phyloP scores from a whole-genome alignment of 495 filamentous ascomycete species.

The Hypoxylon fuscum region DNA sequence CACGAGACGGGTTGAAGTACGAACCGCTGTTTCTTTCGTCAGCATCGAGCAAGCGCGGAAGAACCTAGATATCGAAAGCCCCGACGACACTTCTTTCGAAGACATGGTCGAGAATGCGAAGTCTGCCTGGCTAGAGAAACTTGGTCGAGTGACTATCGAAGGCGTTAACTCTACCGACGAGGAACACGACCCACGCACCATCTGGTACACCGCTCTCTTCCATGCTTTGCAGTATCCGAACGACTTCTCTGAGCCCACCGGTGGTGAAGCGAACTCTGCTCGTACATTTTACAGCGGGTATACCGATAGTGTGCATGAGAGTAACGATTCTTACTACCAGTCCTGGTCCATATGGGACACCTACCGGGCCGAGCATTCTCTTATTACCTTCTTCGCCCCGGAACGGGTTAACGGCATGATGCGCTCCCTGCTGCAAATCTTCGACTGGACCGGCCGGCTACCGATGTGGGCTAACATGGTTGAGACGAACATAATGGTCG shows the following conservation, averaged over 20 bases:
- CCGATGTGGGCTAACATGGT: slow-evolving; percentile 49
- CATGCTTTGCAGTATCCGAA: slow-evolving; percentile 46
- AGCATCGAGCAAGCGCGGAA: slow-evolving; percentile 46
- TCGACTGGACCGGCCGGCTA: slow-evolving; percentile 45
- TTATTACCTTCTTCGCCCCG: slow-evolving; percentile 42
- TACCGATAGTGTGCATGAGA: slow-evolving; percentile 42
- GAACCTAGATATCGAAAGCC: slow-evolving; percentile 46
- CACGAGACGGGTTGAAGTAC: slow-evolving; percentile 38
- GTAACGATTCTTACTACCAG: slow-evolving; percentile 46
- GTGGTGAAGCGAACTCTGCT: slow-evolving; percentile 3
- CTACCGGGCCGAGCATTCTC: slow-evolving; percentile 45
- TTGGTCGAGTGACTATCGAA: slow-evolving; percentile 43
- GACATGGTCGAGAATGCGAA: slow-evolving; percentile 37
- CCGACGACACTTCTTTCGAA: slow-evolving; percentile 40
- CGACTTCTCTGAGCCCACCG: slow-evolving; percentile 45
- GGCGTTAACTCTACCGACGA: slow-evolving; percentile 42
- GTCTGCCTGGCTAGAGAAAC: slow-evolving; percentile 43
- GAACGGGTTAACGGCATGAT: slow-evolving; percentile 47
- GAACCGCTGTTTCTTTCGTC: slow-evolving; percentile 46
- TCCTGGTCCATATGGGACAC: slow-evolving; percentile 51
- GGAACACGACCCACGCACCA: slow-evolving; percentile 43
- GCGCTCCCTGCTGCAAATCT: slow-evolving; percentile 43
- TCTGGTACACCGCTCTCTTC: slow-evolving; percentile 47
- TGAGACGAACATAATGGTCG: slow-evolving; percentile 50
- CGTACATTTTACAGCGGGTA: slow-evolving; percentile 47